Base-by-base conservation (phyloP, 2,329 filamentous ascomycete genomes). In the Nothophoma quercina region DNA sequence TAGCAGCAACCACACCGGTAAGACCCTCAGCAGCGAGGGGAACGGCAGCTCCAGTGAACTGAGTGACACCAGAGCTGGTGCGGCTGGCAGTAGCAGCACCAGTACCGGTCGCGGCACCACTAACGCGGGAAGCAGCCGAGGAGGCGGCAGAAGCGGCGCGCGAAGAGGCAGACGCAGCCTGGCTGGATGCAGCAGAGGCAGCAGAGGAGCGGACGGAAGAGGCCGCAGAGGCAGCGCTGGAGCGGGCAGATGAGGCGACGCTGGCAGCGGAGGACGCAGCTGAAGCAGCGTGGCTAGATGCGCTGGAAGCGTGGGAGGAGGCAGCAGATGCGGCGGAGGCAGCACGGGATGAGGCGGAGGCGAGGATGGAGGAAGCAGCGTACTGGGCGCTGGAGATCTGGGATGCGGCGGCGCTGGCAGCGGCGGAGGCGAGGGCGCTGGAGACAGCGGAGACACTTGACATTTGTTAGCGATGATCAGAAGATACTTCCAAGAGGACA, bases 11-110 rank as follows among this genome's bases (percentile, higher is more conserved):
- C 1, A 55, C 47, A 46, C 50, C 50, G 5, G 29, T 46, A 13
- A 54, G 43, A 0, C 56, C 52, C 2, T 45, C 25, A 6, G 26
- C 36, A 18, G 29, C 16, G 5, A 56, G 8, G 29, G 49, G 18
- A 29, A 22, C 44, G 28, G 54, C 54, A 30, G 45, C 54, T 12
- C 48, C 51, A 12, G 53, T 55, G 29, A 40, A 51, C 26, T 42
- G 35, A 22, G 55, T 30, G 26, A 36, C 33, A 6, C 19, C n/a
- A 5, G 49, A 36, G 4, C 30, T 33, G 30, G 38, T 41, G 13
- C 36, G 29, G 12, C 33, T 39, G n/a, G 23, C 21, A 47, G 33
- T 7, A n/a, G 39, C 13, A 1, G 49, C 15, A 28, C 15, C 21
- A 47, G 33, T 7, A n/a, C 25, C 13, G 0, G 49, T 15, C 23